phyloP scores from a whole-genome alignment of 2,329 filamentous ascomycete genomes.

The Cytospora leucostoma region DNA sequence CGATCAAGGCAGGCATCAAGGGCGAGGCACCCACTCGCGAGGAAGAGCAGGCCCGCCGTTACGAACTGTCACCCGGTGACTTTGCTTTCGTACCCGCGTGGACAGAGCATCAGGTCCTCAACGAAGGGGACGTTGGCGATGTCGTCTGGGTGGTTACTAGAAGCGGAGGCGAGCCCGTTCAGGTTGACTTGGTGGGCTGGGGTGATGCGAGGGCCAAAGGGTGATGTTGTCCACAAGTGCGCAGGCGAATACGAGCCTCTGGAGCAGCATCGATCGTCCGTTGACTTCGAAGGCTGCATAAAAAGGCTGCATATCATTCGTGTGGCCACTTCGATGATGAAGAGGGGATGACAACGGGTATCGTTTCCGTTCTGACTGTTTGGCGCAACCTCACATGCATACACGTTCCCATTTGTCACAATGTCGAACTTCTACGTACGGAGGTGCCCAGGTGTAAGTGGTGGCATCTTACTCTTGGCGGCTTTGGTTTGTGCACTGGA shows the following conservation, averaged over 20 bases:
- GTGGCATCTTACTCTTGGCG: no score
- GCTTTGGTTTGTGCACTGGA: no score
- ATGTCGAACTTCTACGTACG: no score
- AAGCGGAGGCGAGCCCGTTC: slow-evolving; percentile 60
- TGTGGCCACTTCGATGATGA: not conserved
- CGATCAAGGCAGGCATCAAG: slow-evolving; percentile 23
- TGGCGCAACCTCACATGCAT: no score
- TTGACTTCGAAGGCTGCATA: no score
- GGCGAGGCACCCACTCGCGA: slow-evolving; percentile 36
- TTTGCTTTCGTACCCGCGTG: slow-evolving; percentile 71
- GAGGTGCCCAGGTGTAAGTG: no score
- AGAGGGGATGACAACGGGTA: no score
- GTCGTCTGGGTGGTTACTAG: slow-evolving; percentile 67
- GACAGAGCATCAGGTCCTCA: slow-evolving; percentile 70
- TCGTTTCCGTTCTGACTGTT: no score
- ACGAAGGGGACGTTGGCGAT: slow-evolving; percentile 55
- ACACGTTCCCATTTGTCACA: no score
- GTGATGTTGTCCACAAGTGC: not conserved
- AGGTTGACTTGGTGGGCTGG: slow-evolving; percentile 66
- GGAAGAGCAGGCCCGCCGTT: slow-evolving; percentile 51
- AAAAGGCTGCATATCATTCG: not conserved
- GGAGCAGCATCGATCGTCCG: not conserved
- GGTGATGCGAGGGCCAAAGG: slow-evolving; percentile 43
- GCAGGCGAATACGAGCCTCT: not conserved
- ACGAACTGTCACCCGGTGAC: slow-evolving; percentile 63